These are phyloP conservation scores for Cystobasidium slooffiae DNA, from an alignment of 1,284 basidiomycete genomes.

Conservation along the genomic window DNA sequence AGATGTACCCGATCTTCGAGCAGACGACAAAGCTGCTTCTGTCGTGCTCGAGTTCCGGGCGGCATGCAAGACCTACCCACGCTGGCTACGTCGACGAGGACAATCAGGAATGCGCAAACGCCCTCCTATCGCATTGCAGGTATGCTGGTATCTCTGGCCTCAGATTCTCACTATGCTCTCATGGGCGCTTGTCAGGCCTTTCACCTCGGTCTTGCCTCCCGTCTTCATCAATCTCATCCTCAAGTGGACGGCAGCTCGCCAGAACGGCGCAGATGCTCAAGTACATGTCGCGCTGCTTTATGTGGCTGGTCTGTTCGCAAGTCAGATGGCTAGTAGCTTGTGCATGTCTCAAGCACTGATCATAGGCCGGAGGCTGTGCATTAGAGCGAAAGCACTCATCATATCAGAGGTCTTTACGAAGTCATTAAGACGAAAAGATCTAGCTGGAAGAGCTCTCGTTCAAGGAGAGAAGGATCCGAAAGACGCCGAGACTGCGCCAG, in stretches of 20 bases:
- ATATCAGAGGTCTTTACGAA: slow-evolving; percentile 64
- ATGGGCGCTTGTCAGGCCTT: slow-evolving; percentile 59
- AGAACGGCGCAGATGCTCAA: slow-evolving; percentile 54
- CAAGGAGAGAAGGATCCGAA: slow-evolving; percentile 31
- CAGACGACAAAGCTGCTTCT: slow-evolving; percentile 61
- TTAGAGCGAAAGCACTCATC: slow-evolving; percentile 60
- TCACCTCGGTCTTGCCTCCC: slow-evolving; percentile 60
- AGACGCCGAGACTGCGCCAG: slow-evolving; percentile 34
- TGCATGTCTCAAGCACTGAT: slow-evolving; percentile 60
- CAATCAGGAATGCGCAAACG: slow-evolving; percentile 47
- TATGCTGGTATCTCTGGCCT: slow-evolving; percentile 57
- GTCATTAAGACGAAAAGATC: slow-evolving; percentile 61
- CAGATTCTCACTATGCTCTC: slow-evolving; percentile 55
- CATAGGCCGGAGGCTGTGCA: slow-evolving; percentile 61
- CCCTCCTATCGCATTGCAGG: slow-evolving; percentile 56
- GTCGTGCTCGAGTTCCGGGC: slow-evolving; percentile 58
- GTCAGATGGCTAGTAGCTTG: slow-evolving; percentile 58
- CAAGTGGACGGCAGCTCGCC: slow-evolving; percentile 57
- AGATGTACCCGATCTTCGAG: slow-evolving; percentile 61
- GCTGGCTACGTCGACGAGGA: slow-evolving; percentile 26
- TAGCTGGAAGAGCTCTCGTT: slow-evolving; percentile 53
- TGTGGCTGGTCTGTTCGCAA: slow-evolving; percentile 60
- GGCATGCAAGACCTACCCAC: slow-evolving; percentile 44
- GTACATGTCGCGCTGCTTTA: slow-evolving; percentile 62
- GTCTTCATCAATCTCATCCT: slow-evolving; percentile 61